Evolutionary conservation across 768 basidiomycete species (phyloP).

Genomic region (Porpolomopsis calyptriformis): DNA sequence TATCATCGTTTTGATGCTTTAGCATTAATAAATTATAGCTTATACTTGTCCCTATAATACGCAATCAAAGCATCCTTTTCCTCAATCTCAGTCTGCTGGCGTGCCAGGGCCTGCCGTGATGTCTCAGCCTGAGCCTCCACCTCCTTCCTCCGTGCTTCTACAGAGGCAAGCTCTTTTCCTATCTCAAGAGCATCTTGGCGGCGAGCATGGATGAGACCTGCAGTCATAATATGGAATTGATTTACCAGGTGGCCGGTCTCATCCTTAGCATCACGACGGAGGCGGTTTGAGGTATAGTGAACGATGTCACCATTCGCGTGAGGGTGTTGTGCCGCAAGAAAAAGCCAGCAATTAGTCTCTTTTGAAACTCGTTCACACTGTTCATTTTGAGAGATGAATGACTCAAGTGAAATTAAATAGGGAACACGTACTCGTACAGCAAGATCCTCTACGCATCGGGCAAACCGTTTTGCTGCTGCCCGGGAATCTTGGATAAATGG

Average conservation of each 20-base stretch:
- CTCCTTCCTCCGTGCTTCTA: slow-evolving; percentile 1
- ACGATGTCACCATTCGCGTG: neutral
- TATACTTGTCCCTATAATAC: neutral
- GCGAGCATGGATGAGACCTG: slow-evolving; percentile 1
- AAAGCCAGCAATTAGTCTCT: slow-evolving; percentile 9
- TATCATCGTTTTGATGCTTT: too few relatives aligned
- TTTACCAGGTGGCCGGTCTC: slow-evolving; percentile 4
- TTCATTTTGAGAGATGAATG: too few relatives aligned
- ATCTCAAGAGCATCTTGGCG: slow-evolving; percentile 6
- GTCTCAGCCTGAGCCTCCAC: too few relatives aligned
- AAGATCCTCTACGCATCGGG: neutral
- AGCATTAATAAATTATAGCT: too few relatives aligned
- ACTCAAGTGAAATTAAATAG: too few relatives aligned
- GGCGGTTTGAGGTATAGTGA: slow-evolving; percentile 7
- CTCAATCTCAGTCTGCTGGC: neutral
- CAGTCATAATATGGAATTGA: neutral
- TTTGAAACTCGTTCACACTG: slow-evolving; percentile 1
- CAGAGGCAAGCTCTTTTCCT: slow-evolving; percentile 4
- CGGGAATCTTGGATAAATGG: neutral
- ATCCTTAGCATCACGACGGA: slow-evolving; percentile 9
- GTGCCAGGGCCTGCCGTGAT: neutral
- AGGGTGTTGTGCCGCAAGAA: slow-evolving; percentile 6
- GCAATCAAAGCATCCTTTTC: slow-evolving; percentile 3
- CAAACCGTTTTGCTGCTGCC: neutral
- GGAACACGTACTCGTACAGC: neutral